Evolutionary conservation across 306 rosid genomes (phyloP).

Genomic region (Medicago arabica): DNA sequence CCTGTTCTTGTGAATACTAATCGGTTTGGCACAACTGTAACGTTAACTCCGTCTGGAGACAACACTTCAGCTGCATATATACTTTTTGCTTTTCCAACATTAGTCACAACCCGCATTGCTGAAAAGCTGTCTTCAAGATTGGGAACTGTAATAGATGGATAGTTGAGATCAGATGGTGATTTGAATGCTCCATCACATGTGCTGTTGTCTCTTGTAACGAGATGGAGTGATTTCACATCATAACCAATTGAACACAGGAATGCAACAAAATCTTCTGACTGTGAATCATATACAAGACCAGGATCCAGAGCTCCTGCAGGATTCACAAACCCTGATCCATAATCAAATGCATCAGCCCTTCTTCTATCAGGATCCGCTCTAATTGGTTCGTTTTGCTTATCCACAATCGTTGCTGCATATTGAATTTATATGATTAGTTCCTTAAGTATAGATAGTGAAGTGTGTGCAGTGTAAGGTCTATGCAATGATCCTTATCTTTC

Average conservation of each 20-base stretch:
- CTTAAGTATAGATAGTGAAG: conserved; percentile 12
- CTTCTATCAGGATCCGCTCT: conserved; percentile 64
- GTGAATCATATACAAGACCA: conserved; percentile 68
- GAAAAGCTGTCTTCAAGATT: conserved; percentile 60
- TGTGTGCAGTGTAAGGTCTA: background rate
- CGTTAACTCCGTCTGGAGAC: conserved; percentile 70
- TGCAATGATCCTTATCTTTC: background rate
- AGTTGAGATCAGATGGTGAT: conserved; percentile 66
- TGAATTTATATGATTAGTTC: conserved; percentile 42
- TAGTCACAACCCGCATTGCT: conserved; percentile 68
- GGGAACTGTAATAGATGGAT: conserved; percentile 78
- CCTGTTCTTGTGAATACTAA: conserved; percentile 56
- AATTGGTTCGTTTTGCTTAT: conserved; percentile 61
- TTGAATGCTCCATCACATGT: conserved; percentile 59
- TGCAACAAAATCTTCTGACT: conserved; percentile 56
- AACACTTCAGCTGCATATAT: conserved; percentile 57
- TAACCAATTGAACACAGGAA: conserved; percentile 81
- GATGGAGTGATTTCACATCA: conserved; percentile 63
- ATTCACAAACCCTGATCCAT: conserved; percentile 81
- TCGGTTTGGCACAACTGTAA: conserved; percentile 64
- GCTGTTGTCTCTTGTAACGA: conserved; percentile 70
- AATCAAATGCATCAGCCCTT: conserved; percentile 73
- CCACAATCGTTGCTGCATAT: conserved; percentile 74
- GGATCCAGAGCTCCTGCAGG: conserved; percentile 76
- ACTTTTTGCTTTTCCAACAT: conserved; percentile 67